phyloP scores from a whole-genome alignment of 352 stramenopile species.

The Peronospora tabacina region DNA sequence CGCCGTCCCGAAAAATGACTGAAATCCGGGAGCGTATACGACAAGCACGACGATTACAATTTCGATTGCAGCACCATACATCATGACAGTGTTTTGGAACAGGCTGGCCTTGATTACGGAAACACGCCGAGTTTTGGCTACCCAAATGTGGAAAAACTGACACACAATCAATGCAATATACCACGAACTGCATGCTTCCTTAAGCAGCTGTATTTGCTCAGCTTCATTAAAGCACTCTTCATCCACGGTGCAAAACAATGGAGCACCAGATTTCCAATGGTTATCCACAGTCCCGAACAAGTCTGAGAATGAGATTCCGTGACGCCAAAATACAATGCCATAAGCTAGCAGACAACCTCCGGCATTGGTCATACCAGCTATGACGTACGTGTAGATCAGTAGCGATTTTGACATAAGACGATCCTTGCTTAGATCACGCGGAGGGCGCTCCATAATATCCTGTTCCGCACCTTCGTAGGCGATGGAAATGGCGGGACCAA shows the following conservation, averaged over 20 bases:
- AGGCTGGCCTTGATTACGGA: slow-evolving; percentile 63
- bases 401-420: slow-evolving; percentile 73
- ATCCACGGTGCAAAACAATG: slow-evolving; percentile 21
- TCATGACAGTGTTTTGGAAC: slow-evolving; percentile 72
- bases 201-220: slow-evolving; percentile 44
- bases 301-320: slow-evolving; percentile 32
- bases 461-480: slow-evolving; percentile 85
- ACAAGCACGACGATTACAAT: slow-evolving; percentile 39
- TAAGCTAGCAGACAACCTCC: slow-evolving; percentile 34
- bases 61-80: slow-evolving; percentile 39
- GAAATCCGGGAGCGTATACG: slow-evolving; percentile 40
- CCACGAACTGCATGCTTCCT: slow-evolving; percentile 55
- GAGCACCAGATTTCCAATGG: slow-evolving; percentile 24
- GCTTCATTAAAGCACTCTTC: slow-evolving; percentile 30
- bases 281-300: slow-evolving; percentile 33
- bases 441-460: slow-evolving; percentile 83
- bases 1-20: slow-evolving; percentile 35
- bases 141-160: slow-evolving; percentile 78
- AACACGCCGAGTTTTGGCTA: slow-evolving; percentile 79
- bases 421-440: slow-evolving; percentile 64
- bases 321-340: slow-evolving; percentile 30
- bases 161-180: slow-evolving; percentile 67
- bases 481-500: slow-evolving; percentile 91
- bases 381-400: slow-evolving; percentile 74
- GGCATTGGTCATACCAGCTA: slow-evolving; percentile 79